These are phyloP conservation scores for Russula abietina DNA, from an alignment of 768 basidiomycete species.

Conservation along the genomic window DNA sequence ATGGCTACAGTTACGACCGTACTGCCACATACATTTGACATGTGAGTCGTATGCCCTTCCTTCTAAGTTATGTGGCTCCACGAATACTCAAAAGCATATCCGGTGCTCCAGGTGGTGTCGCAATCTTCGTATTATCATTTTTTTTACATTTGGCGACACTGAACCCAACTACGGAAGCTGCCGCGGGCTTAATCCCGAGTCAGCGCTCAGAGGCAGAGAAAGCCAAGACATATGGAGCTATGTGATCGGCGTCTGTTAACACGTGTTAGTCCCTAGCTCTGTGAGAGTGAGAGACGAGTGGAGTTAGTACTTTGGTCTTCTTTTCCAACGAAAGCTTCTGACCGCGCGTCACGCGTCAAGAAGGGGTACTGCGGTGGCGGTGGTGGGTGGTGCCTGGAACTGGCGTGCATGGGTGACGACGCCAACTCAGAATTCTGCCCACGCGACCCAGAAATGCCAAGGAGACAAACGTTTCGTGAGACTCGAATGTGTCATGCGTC, in stretches of 20 bases:
- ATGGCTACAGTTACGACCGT: not conserved
- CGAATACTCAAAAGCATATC: not conserved
- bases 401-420: not conserved
- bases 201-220: not conserved
- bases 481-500: not conserved
- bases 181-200: not conserved
- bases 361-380: no score
- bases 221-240: no score
- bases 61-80: no score
- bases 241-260: not conserved
- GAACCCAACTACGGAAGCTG: not conserved
- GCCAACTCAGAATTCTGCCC: not conserved
- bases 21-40: no score
- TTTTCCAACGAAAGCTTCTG: not conserved
- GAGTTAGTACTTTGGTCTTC: no score
- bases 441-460: not conserved
- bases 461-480: not conserved
- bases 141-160: not conserved
- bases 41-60: no score
- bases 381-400: not conserved
- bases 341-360: not conserved
- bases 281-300: not conserved
- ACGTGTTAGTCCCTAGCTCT: not conserved
- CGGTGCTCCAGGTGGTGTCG: not conserved
- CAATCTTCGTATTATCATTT: not conserved